phyloP scores from a whole-genome alignment of 2,329 filamentous ascomycete species.

The Emergomyces orientalis region DNA sequence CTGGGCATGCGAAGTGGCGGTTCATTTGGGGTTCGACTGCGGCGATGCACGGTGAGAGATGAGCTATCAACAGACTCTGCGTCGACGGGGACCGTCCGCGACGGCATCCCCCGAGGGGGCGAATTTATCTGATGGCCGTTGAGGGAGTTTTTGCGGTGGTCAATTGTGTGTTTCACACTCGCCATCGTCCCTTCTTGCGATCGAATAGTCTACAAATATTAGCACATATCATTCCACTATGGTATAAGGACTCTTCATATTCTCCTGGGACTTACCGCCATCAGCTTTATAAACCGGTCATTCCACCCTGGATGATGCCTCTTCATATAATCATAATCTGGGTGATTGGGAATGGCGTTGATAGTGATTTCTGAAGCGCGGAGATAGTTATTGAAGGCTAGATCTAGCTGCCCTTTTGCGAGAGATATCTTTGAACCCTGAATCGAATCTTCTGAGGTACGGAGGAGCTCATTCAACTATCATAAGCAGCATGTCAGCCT shows the following conservation, averaged over 20 bases:
- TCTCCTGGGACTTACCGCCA: conserved; percentile 46
- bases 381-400: conserved; percentile 76
- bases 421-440: conserved; percentile 25
- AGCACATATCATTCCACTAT: neutral
- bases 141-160: conserved; percentile 14
- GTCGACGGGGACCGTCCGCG: neutral
- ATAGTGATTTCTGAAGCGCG: conserved; percentile 70
- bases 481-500: neutral
- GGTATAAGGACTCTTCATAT: neutral
- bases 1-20: conserved; percentile 29
- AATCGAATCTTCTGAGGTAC: conserved; percentile 30
- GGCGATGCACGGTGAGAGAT: neutral
- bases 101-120: neutral
- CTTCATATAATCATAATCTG: conserved; percentile 59
- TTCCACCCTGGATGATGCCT: conserved; percentile 43
- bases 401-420: conserved; percentile 46
- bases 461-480: conserved; percentile 30
- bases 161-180: conserved; percentile 33
- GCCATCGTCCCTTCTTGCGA: conserved; percentile 37
- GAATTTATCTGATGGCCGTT: neutral
- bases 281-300: conserved; percentile 44
- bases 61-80: neutral
- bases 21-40: neutral
- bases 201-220: conserved; percentile 13
- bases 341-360: conserved; percentile 65